Percentiles rank a stretch among this genome's conserved stretches.
Conservation (phyloP, 306 rosid genomes). For the cucumber (Cucumis sativus) region DNA sequence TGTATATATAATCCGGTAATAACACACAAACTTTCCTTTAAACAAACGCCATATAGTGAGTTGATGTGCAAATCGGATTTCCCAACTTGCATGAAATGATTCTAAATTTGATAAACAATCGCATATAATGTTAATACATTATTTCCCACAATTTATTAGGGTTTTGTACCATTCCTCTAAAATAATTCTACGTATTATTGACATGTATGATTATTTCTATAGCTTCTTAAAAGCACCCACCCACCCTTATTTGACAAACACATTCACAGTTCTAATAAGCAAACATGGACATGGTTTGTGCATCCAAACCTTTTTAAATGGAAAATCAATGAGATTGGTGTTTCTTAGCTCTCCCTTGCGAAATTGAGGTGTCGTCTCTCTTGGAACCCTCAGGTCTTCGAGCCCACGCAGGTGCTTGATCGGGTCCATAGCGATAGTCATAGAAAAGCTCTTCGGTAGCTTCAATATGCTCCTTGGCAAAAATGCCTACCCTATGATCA, state of each 20-base stretch:
- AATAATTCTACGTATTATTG: background rate
- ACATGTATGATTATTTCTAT: background rate
- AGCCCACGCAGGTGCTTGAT: slow-evolving; percentile 91
- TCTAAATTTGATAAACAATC: background rate
- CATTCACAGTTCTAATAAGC: background rate
- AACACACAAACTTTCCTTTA: background rate
- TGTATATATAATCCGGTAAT: background rate
- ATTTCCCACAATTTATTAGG: background rate
- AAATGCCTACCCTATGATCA: slow-evolving; percentile 95
- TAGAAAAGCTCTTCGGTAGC: slow-evolving; percentile 92
- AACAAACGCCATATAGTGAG: background rate
- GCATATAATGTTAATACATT: background rate
- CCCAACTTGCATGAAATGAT: background rate
- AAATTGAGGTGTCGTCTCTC: slow-evolving; percentile 61
- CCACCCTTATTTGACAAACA: background rate
- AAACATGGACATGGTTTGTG: slow-evolving; percentile 5
- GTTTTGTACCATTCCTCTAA: background rate
- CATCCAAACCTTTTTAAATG: slow-evolving; percentile 18
- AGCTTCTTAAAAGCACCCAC: background rate
- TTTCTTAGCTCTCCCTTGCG: slow-evolving; percentile 92
- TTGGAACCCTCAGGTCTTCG: slow-evolving; percentile 76
- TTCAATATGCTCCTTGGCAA: slow-evolving; percentile 87
- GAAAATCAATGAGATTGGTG: slow-evolving; percentile 78
- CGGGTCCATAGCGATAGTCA: slow-evolving; percentile 84
- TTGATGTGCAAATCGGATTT: background rate